Base-by-base conservation (phyloP, 768 basidiomycete species). In the Tulasnella sp. region DNA sequence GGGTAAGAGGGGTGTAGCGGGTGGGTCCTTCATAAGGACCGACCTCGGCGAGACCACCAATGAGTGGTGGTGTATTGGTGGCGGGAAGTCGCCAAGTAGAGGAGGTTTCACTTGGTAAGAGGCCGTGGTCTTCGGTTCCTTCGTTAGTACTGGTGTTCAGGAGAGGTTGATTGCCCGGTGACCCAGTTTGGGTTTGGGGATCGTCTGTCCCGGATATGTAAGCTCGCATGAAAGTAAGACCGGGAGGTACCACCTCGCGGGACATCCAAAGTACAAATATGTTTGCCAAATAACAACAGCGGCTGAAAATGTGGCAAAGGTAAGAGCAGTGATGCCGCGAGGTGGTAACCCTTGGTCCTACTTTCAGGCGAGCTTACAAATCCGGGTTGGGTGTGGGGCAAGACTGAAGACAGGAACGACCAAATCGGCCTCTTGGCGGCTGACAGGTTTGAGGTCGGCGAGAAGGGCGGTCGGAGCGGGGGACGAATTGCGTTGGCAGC, bases 351-450 rank as follows among this genome's bases (percentile, higher is more conserved):
- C 29, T 67, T 16, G 61, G 61, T 67, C 61, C 32, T 32, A 35
- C n/a, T 67, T 67, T 67, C 61, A 67, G 61, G 61, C 61, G 61
- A 67, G 61, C 61, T 67, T 67, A 67, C 61, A 67, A 67, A 67
- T 67, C 7, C 61, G 61, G 16, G 61, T 35, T 67, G 61, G 61
- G 32, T 67, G 61, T 67, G 29, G 61, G 32, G 32, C 61, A 32
- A 67, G 32, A 18, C 32, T 4, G 32, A 67, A 35, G 61, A 16
- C 16, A 26, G 61, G 15, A 18, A 32, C 1, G 29, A 67, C 29
- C 29, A 18, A 18, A 32, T 18, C 16, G 26, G 61, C 35, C 35
- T 18, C 13, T 26, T 32, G 61, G 13, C 2, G 32, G 10, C 16
- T 67, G 61, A 67, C 61, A 35, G 61, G 29, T 5, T 35, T 1